Base-by-base conservation (phyloP, 1,139 yeast genomes). In the Kodamaea arcana region DNA sequence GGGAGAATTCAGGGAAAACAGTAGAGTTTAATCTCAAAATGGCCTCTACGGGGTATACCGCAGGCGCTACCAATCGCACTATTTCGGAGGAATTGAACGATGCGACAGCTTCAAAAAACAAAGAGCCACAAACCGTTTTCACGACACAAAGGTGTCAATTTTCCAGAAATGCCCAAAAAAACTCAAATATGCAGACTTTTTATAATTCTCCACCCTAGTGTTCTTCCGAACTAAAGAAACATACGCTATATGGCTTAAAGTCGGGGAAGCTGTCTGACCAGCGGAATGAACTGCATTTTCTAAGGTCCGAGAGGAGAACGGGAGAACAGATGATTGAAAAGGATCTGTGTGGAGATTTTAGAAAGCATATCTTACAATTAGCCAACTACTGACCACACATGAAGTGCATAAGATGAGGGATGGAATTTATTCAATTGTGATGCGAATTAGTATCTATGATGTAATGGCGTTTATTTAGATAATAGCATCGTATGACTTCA, bases 1-100 rank as follows among this genome's bases (percentile, higher is more conserved):
- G 29, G 29, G 14, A 27, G 29, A 27, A 27, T 27, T 27, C 18
- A 27, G 29, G 29, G 14, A 27, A 18, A 27, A 27, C 29, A 27
- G 29, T 27, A 15, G n/a, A 18, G 22, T 18, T 18, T 18, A 18
- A 7, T 18, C 9, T 18, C 9, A 18, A 18, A 18, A 18, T 18
- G 22, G 22, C 9, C 22, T 9, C 22, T 7, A 6, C 6, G 9
- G 22, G 22, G 6, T 9, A 18, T 18, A 18, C 8, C 26, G 26
- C 8, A 7, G 26, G 12, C 12, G 26, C 5, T 24, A n/a, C 26
- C 26, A 12, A 25, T 8, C 9, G 12, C 28, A 25, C 15, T 15
- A n/a, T 25, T 12, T 13, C 28, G 28, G 28, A 13, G 28, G 28
- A 25, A 25, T 25, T 13, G 15, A 25, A 25, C 28, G 28, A 6